Percentiles rank a stretch among this genome's conserved stretches.
Evolutionary conservation across 805 yeast genomes (phyloP).

Genomic region (Myxozyma melibiosi): DNA sequence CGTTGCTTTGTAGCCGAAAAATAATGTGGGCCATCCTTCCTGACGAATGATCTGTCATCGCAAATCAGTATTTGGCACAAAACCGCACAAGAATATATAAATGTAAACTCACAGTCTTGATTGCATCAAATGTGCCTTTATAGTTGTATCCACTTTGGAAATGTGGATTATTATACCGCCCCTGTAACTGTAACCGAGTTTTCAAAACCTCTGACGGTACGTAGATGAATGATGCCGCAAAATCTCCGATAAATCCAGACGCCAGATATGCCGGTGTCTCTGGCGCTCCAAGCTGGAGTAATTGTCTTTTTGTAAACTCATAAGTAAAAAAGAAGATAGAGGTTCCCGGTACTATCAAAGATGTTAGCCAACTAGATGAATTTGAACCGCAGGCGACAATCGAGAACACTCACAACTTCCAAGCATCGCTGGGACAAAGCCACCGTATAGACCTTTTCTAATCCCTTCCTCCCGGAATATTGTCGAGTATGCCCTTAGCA

Average conservation of each 20-base stretch:
- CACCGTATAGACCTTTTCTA: constrained; percentile 82
- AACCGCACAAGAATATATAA: background rate
- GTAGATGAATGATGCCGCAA: constrained; percentile 82
- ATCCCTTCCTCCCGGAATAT: constrained; percentile 86
- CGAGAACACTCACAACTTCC: constrained; percentile 55
- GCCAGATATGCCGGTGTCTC: constrained; percentile 78
- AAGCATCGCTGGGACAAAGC: constrained; percentile 85
- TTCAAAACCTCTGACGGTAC: constrained; percentile 96
- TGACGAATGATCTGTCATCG: constrained; percentile 49
- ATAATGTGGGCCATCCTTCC: constrained; percentile 78
- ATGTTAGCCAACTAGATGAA: background rate
- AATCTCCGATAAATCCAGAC: constrained; percentile 93
- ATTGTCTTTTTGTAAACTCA: constrained; percentile 71
- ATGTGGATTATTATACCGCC: constrained; percentile 75
- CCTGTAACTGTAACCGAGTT: constrained; percentile 91
- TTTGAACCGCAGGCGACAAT: no score
- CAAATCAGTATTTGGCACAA: background rate
- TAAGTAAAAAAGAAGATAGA: constrained; percentile 92
- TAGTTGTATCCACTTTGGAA: constrained; percentile 88
- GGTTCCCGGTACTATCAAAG: constrained; percentile 72
- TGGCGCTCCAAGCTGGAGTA: constrained; percentile 67
- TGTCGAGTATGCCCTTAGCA: constrained; percentile 73
- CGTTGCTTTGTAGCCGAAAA: constrained; percentile 93
- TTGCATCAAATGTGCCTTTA: constrained; percentile 70
- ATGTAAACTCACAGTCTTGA: constrained; percentile 45